These are phyloP conservation scores for Plasmodium vivax DNA, from an alignment of 169 alveolate species.

Conservation along the genomic window DNA sequence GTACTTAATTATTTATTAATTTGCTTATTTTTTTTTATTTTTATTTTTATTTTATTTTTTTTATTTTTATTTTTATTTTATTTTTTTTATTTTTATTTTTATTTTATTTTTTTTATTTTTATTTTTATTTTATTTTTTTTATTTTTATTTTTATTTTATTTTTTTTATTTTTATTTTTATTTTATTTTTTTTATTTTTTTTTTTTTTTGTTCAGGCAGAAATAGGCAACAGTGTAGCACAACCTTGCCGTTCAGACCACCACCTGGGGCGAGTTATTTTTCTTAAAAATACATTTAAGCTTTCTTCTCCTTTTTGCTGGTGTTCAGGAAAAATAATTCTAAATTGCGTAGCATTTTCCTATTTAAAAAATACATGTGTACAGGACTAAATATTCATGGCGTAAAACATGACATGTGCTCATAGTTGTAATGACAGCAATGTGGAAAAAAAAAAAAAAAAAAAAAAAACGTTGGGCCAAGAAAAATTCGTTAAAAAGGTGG, in stretches of 20 bases:
- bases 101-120: not conserved
- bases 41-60: not conserved
- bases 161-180: not conserved
- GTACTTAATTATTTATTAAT: not conserved
- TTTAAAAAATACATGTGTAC: constrained; percentile 4
- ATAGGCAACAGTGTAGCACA: not conserved
- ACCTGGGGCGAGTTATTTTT: constrained; percentile 15
- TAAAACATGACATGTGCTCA: not conserved
- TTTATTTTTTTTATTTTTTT: not conserved
- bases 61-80: not conserved
- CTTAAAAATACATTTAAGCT: constrained; percentile 2
- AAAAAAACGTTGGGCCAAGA: constrained; percentile 28
- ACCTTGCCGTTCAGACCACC: not conserved
- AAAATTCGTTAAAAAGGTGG: not conserved
- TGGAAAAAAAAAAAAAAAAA: not conserved
- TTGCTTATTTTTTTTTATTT: not conserved
- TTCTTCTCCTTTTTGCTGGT: not conserved
- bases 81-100: not conserved
- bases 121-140: not conserved
- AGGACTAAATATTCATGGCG: not conserved
- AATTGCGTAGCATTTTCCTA: not conserved
- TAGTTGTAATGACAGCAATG: constrained; percentile 37
- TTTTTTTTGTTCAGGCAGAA: constrained; percentile 34
- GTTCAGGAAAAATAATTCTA: not conserved
- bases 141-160: not conserved